Evolutionary conservation across 176 grass and related monocot species (phyloP).

Genomic region (Oryza coarctata): DNA sequence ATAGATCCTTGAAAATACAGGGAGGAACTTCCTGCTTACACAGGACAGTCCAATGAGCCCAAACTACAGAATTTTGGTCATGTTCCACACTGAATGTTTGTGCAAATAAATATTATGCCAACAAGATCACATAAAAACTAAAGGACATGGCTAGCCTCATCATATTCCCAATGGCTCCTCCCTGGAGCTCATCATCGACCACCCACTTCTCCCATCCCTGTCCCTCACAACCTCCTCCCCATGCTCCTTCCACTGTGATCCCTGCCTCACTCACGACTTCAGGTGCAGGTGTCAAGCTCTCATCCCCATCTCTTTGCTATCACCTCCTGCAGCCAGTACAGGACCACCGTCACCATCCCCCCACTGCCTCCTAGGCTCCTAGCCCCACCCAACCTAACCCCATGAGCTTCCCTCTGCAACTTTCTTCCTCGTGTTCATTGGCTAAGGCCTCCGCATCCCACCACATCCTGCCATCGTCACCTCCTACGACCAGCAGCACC

Average conservation of each 20-base stretch:
- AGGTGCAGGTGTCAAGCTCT: neutral
- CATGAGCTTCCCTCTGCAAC: neutral
- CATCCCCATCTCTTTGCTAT: neutral
- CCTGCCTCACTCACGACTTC: neutral
- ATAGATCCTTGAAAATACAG: neutral
- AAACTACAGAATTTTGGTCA: neutral
- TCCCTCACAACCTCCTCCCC: neutral
- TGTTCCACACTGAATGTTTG: neutral
- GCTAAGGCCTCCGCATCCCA: neutral
- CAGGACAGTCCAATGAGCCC: neutral
- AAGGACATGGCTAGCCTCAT: neutral
- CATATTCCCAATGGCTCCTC: neutral
- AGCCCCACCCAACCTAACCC: neutral
- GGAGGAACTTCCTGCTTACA: neutral
- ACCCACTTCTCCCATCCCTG: neutral
- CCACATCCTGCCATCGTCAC: neutral
- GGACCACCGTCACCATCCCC: neutral
- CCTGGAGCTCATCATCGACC: neutral
- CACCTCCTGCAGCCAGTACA: neutral
- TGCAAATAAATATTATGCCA: neutral
- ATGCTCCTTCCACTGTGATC: neutral
- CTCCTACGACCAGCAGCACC: neutral
- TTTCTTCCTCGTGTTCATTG: neutral
- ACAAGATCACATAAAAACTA: neutral
- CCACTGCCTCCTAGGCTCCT: neutral